These are phyloP conservation scores for Globisporangium cylindrosporum DNA, from an alignment of 352 stramenopile genomes.

Conservation along the genomic window DNA sequence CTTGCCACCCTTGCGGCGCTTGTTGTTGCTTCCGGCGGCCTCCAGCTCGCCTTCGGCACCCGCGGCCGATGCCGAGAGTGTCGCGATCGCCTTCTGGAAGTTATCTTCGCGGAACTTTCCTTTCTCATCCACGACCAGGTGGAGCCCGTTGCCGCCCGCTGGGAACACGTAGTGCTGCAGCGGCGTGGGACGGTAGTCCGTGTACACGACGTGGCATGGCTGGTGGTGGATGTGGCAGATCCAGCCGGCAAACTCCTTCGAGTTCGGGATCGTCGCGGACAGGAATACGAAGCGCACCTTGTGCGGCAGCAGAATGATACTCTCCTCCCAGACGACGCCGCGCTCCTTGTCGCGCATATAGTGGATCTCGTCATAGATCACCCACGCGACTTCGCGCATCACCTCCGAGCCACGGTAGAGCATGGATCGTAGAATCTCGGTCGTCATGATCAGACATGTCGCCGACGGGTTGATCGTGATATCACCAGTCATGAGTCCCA, in stretches of 20 bases:
- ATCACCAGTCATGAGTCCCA: constrained; percentile 99
- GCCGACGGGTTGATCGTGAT: constrained; percentile 99
- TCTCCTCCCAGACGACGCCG: constrained; percentile 98
- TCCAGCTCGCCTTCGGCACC: constrained; percentile 80
- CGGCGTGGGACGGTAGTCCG: constrained; percentile 98
- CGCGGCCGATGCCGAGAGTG: constrained; percentile 48
- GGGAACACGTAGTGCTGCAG: constrained; percentile 99
- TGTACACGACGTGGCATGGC: constrained; percentile 99
- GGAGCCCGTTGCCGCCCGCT: constrained; percentile 94
- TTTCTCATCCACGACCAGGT: constrained; percentile 99
- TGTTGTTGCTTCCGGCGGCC: constrained; percentile 72
- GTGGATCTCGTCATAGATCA: constrained; percentile 99
- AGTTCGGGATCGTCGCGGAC: constrained; percentile 99
- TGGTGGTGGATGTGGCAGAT: constrained; percentile 99
- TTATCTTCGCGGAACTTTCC: constrained; percentile 98
- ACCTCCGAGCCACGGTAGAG: constrained; percentile 98
- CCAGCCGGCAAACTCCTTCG: constrained; percentile 95
- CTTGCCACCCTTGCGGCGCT: constrained; percentile 52
- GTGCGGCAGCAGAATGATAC: constrained; percentile 98
- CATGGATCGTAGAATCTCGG: constrained; percentile 98
- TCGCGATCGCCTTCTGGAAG: constrained; percentile 93
- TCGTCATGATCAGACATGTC: constrained; percentile 97
- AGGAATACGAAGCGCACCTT: constrained; percentile 99
- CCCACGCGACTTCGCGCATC: constrained; percentile 98
- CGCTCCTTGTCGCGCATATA: constrained; percentile 99